Conservation (phyloP, 2,329 filamentous ascomycete species). For the Trichoderma brevicompactum region DNA sequence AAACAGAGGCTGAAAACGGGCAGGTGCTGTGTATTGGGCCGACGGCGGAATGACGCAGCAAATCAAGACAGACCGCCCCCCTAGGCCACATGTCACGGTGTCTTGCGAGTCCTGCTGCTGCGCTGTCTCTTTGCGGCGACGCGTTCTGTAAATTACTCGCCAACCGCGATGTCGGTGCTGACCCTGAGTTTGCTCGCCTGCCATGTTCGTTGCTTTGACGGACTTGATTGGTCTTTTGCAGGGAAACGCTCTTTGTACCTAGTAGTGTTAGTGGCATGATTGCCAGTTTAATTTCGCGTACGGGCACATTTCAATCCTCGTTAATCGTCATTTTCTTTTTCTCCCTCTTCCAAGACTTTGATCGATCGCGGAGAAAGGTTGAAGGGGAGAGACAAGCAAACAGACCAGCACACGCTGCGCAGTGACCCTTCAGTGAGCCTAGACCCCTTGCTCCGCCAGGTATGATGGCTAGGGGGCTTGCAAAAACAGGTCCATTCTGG, state of each 20-base stretch:
- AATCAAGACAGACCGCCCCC: conserved; percentile 13
- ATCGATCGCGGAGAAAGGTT: conserved; percentile 24
- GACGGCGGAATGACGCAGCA: conserved; percentile 17
- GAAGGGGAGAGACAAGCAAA: conserved; percentile 1
- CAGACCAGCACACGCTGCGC: conserved; percentile 17
- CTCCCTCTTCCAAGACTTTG: conserved; percentile 6
- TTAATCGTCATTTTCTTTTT: conserved; percentile 17
- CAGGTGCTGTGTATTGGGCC: conserved; percentile 4
- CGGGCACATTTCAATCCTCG: conserved; percentile 3
- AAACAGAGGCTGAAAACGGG: not conserved
- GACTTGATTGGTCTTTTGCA: not conserved
- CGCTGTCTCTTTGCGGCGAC: not conserved
- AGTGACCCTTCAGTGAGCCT: conserved; percentile 14
- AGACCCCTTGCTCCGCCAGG: conserved; percentile 11
- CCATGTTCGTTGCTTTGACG: not conserved
- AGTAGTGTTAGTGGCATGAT: not conserved
- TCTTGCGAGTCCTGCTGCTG: not conserved
- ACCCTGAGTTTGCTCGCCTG: not conserved
- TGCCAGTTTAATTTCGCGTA: not conserved
- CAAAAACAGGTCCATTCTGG: not conserved
- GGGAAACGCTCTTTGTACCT: not conserved
- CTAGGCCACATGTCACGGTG: no score
- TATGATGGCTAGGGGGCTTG: conserved; percentile 7
- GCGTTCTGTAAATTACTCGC: conserved; percentile 26
- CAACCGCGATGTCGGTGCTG: not conserved